Percentiles rank a stretch among this genome's conserved stretches.
Evolutionary conservation across 208 protist genomes (phyloP).

Genomic region (Leishmania arabica): DNA sequence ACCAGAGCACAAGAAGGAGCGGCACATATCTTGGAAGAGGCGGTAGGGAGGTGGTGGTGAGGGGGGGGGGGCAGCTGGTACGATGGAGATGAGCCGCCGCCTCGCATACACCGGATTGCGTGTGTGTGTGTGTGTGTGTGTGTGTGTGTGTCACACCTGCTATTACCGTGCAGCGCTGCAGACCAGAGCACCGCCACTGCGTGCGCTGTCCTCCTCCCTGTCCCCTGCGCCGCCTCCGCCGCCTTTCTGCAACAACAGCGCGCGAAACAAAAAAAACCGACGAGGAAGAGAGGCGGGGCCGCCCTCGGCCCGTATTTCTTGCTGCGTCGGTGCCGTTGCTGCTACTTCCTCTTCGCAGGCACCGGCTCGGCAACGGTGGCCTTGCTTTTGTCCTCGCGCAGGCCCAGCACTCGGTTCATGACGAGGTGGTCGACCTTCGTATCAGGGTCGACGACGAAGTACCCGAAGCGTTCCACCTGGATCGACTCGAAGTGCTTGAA

Average conservation of each 20-base stretch:
- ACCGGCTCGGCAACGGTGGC: conserved; percentile 21
- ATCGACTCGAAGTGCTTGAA: conserved; percentile 77
- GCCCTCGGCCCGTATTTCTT: conserved; percentile 16
- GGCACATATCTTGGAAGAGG: not conserved
- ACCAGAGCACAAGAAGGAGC: not conserved
- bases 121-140: not conserved
- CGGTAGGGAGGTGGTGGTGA: not conserved
- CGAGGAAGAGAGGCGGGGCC: not conserved
- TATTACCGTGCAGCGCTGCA: not conserved
- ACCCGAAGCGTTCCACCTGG: conserved; percentile 92
- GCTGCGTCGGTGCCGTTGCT: conserved; percentile 1
- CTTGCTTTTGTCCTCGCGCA: conserved; percentile 91
- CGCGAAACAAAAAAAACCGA: not conserved
- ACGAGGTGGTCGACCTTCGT: conserved; percentile 62
- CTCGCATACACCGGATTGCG: not conserved
- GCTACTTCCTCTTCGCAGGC: not conserved
- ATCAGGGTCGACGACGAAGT: conserved; percentile 91
- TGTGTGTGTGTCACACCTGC: not conserved
- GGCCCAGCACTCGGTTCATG: conserved; percentile 89
- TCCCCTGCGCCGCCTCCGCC: not conserved
- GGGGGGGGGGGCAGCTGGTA: not conserved
- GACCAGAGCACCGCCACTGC: not conserved
- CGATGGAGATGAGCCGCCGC: not conserved
- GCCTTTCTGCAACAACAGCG: not conserved
- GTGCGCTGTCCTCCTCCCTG: not conserved